Percentiles rank a stretch among this genome's conserved stretches.
Conservation (phyloP, 1,284 basidiomycete genomes). For the Irpex rosettiformis region DNA sequence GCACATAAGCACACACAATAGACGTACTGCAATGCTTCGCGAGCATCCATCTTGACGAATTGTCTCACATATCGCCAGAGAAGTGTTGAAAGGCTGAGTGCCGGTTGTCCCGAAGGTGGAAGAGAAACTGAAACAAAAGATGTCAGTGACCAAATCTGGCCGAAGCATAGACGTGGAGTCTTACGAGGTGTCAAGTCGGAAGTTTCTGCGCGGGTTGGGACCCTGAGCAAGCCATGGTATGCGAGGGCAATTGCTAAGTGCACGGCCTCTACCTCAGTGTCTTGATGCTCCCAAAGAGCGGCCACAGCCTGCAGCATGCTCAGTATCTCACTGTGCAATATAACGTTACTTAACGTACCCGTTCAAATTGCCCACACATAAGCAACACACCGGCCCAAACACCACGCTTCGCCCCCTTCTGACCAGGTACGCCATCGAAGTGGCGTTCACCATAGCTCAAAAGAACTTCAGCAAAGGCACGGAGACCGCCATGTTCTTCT, state of each 20-base stretch:
- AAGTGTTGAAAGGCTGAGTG: slow-evolving; percentile 81
- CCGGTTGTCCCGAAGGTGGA: slow-evolving; percentile 58
- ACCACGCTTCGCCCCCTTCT: slow-evolving; percentile 55
- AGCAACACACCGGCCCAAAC: slow-evolving; percentile 91
- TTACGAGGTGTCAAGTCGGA: slow-evolving; percentile 80
- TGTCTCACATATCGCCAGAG: slow-evolving; percentile 92
- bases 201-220: slow-evolving; percentile 74
- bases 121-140: slow-evolving; percentile 50
- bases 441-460: slow-evolving; percentile 88
- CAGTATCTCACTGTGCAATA: slow-evolving; percentile 9
- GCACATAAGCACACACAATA: slow-evolving; percentile 84
- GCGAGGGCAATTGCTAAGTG: slow-evolving; percentile 91
- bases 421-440: slow-evolving; percentile 72
- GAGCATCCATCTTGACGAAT: slow-evolving; percentile 89
- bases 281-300: slow-evolving; percentile 84
- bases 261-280: slow-evolving; percentile 91
- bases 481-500: slow-evolving; percentile 76
- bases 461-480: slow-evolving; percentile 78
- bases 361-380: slow-evolving; percentile 93
- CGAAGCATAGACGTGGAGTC: slow-evolving; percentile 24
- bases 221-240: slow-evolving; percentile 91
- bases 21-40: slow-evolving; percentile 94
- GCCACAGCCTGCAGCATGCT: slow-evolving; percentile 69
- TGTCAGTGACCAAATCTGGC: slow-evolving; percentile 12
- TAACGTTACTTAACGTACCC: slow-evolving; percentile 44